These are phyloP conservation scores for Wickerhamiella alocasiicola DNA, from an alignment of 805 yeast species.

Conservation along the genomic window DNA sequence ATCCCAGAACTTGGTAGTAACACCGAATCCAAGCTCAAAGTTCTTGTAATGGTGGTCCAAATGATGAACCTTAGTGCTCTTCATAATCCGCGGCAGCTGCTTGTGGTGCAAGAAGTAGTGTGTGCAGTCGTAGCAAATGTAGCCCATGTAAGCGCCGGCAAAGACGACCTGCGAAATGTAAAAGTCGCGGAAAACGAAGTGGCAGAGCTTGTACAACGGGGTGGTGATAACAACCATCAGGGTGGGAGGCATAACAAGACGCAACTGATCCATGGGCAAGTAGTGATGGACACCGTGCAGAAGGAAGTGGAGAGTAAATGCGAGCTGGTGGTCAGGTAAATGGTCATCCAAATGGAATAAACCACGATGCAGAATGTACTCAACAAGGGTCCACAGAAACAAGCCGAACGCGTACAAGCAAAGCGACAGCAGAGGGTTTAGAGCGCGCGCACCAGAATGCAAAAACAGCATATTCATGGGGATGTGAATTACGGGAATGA, in stretches of 20 bases:
- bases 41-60: slow-evolving; percentile 97
- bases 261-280: slow-evolving; percentile 87
- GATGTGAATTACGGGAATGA: slow-evolving; percentile 77
- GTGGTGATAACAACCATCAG: slow-evolving; percentile 55
- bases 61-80: slow-evolving; percentile 76
- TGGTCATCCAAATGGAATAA: slow-evolving; percentile 82
- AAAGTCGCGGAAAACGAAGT: slow-evolving; percentile 54
- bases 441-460: slow-evolving; percentile 44
- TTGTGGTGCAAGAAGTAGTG: slow-evolving; percentile 91
- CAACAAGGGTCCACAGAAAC: slow-evolving; percentile 85
- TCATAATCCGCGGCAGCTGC: slow-evolving; percentile 61
- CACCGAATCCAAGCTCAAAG: slow-evolving; percentile 94
- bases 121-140: slow-evolving; percentile 81
- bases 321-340: slow-evolving; percentile 67
- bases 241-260: slow-evolving; percentile 96
- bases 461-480: slow-evolving; percentile 62
- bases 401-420: slow-evolving; percentile 67
- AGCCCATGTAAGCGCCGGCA: slow-evolving; percentile 94
- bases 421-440: slow-evolving; percentile 33
- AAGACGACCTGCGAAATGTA: slow-evolving; percentile 82
- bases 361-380: slow-evolving; percentile 79
- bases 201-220: slow-evolving; percentile 75
- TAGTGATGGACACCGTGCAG: slow-evolving; percentile 96
- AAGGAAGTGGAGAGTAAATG: slow-evolving; percentile 73
- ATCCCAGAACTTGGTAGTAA: slow-evolving; percentile 91